Conservation (phyloP, 1,284 basidiomycete genomes). For the Ganoderma multipileum region DNA sequence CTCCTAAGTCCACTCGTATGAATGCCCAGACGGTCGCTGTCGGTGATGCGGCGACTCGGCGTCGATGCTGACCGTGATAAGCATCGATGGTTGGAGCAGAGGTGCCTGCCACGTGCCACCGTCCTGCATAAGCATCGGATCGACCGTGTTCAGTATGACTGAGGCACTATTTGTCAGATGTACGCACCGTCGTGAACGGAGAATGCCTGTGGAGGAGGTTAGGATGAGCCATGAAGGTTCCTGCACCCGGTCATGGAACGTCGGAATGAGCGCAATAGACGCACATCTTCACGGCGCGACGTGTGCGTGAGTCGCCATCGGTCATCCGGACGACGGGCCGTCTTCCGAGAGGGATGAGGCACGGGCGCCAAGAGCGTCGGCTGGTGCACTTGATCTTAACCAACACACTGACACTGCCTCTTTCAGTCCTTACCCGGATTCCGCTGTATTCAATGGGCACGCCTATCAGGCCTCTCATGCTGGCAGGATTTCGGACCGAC, state of each 20-base stretch:
- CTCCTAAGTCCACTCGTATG: not conserved
- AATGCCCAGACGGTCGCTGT: not conserved
- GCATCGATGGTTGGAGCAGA: not conserved
- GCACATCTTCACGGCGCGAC: not conserved
- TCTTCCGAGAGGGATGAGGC: not conserved
- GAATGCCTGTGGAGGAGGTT: not conserved
- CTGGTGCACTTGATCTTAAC: slow-evolving; percentile 1
- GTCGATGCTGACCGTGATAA: not conserved
- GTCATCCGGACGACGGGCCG: not conserved
- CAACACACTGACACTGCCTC: not conserved
- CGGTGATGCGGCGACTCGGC: not conserved
- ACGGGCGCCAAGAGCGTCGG: not conserved
- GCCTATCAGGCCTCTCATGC: slow-evolving; percentile 11
- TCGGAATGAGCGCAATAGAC: not conserved
- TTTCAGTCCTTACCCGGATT: not conserved
- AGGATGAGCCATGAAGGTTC: not conserved
- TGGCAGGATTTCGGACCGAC: slow-evolving; percentile 34
- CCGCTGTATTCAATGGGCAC: not conserved
- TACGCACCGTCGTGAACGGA: not conserved
- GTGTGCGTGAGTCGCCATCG: not conserved
- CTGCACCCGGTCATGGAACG: not conserved
- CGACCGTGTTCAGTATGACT: not conserved
- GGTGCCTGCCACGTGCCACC: not conserved
- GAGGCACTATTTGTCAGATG: not conserved
- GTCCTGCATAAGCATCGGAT: not conserved